Evolutionary conservation across 2,329 filamentous ascomycete genomes (phyloP).

Genomic region (Colletotrichum musicola): DNA sequence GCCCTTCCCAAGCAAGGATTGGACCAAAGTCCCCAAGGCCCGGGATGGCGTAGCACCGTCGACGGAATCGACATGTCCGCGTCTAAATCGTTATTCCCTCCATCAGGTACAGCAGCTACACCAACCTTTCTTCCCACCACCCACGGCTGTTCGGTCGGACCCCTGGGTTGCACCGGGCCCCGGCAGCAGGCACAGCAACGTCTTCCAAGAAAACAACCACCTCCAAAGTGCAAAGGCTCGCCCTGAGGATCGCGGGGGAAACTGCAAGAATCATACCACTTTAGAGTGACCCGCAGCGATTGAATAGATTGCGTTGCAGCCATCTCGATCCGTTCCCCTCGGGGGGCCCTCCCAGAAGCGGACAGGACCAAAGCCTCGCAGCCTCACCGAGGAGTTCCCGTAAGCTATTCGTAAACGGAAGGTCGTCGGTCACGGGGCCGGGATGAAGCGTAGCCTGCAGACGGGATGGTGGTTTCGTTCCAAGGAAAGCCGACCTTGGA

Average conservation of each 20-base stretch:
- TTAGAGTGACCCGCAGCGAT: constrained; percentile 5
- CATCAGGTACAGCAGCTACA: too few species aligned
- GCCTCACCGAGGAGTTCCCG: not conserved
- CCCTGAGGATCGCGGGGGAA: constrained; percentile 22
- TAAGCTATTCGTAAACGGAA: constrained; percentile 4
- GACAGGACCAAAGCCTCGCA: not conserved
- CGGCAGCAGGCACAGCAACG: not conserved
- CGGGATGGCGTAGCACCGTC: not conserved
- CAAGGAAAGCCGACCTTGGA: constrained; percentile 14
- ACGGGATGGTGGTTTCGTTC: constrained; percentile 6
- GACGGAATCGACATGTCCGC: constrained; percentile 36
- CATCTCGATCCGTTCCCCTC: constrained; percentile 24
- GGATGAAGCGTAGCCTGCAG: not conserved
- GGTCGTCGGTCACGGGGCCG: constrained; percentile 4
- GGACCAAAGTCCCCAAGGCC: not conserved
- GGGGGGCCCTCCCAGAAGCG: not conserved
- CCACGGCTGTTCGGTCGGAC: constrained; percentile 4
- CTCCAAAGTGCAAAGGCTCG: not conserved
- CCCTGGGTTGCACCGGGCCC: constrained; percentile 6
- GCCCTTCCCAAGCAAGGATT: constrained; percentile 5
- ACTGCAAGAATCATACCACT: constrained; percentile 28
- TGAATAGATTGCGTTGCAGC: constrained; percentile 37
- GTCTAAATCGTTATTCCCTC: constrained; percentile 16
- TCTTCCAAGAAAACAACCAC: not conserved
- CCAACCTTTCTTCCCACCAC: not conserved